Base-by-base conservation (phyloP, 2,329 filamentous ascomycete genomes). In the Colletotrichum sp. region DNA sequence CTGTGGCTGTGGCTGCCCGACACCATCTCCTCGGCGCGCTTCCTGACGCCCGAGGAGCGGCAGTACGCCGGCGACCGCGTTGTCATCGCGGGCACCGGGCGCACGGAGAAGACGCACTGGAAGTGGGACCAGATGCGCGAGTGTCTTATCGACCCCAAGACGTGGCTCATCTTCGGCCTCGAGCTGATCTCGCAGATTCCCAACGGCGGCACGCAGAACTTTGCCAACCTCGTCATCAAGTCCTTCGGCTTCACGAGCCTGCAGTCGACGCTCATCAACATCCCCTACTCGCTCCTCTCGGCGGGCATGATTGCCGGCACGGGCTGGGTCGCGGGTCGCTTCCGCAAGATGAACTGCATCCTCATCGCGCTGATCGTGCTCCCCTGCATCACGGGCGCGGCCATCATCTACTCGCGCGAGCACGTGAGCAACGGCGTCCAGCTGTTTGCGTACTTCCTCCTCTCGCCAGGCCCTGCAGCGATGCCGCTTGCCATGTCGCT, bases 161-260 rank as follows among this genome's bases (percentile, higher is more conserved):
- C 90, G 0, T 93, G 90, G 90, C 83, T 92, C 64, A 86, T 93
- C 61, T 86, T 91, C 73, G 84, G 83, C 3, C 87, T 93, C 27
- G 86, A 88, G 27, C 76, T 92, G 6, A 81, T 89, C 4, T 89
- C 87, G 3, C 89, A 91, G 81, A 92, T 93, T 28, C 91, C 91
- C 55, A 93, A 93, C 76, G 91, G 91, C 36, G 91, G 91, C 28
- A 91, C 90, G 1, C 88, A 90, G 78, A 90, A 88, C 78, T 92
- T 92, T 65, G 88, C 88, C 55, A 92, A 91, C 78, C 86, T 91
- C 43, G 88, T 91, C 69, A 86, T 91, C 79, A 85, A 84, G 61
- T 90, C 88, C 6, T 91, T 92, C 66, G 88, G 89, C 10, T 91
- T 91, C 80, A 88, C 88, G 0, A 86, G 86, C 48, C 82, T 92